Percentiles rank a stretch among this genome's conserved stretches.
These are phyloP conservation scores for Schizophyllum commune DNA, from an alignment of 1,284 basidiomycete species.

Conservation along the genomic window DNA sequence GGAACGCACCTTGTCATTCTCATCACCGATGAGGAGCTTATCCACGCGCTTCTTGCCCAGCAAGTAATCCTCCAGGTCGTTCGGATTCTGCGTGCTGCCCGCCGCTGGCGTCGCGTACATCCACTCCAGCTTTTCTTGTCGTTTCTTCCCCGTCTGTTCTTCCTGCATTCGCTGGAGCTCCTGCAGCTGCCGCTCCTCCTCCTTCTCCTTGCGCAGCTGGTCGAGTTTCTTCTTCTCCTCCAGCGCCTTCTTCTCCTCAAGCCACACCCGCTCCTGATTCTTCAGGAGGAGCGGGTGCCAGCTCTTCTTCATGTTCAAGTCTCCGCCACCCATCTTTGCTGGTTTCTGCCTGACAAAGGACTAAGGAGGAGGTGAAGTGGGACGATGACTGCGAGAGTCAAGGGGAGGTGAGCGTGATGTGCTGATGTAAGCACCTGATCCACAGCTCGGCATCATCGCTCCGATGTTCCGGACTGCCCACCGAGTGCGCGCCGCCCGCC, in stretches of 20 bases:
- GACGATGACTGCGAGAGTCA: constrained; percentile 4
- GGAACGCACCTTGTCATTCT: constrained; percentile 71
- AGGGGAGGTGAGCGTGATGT: constrained; percentile 1
- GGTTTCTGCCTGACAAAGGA: constrained; percentile 12
- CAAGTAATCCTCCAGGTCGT: constrained; percentile 94
- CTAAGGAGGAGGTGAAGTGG: constrained; percentile 6
- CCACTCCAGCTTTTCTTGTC: constrained; percentile 94
- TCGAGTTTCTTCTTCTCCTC: constrained; percentile 98
- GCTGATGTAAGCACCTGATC: background rate
- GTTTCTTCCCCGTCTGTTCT: constrained; percentile 90
- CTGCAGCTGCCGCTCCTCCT: constrained; percentile 94
- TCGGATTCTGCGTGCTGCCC: constrained; percentile 74
- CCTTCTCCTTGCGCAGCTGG: constrained; percentile 93
- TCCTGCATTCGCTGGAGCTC: constrained; percentile 94
- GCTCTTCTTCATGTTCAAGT: constrained; percentile 96
- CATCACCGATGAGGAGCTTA: constrained; percentile 86
- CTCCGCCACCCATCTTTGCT: constrained; percentile 89
- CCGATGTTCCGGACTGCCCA: background rate
- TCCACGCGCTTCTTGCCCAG: constrained; percentile 99
- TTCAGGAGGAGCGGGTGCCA: constrained; percentile 98
- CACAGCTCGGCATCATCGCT: background rate
- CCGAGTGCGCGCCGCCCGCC: constrained; percentile 1
- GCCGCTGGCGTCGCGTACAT: constrained; percentile 96
- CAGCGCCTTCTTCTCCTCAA: constrained; percentile 95
- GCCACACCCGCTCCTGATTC: constrained; percentile 99